A percentile compares a stretch with the other conserved stretches of the same genome.
Evolutionary conservation across 768 basidiomycete genomes (phyloP).

Genomic region (Amanita rubescens): DNA sequence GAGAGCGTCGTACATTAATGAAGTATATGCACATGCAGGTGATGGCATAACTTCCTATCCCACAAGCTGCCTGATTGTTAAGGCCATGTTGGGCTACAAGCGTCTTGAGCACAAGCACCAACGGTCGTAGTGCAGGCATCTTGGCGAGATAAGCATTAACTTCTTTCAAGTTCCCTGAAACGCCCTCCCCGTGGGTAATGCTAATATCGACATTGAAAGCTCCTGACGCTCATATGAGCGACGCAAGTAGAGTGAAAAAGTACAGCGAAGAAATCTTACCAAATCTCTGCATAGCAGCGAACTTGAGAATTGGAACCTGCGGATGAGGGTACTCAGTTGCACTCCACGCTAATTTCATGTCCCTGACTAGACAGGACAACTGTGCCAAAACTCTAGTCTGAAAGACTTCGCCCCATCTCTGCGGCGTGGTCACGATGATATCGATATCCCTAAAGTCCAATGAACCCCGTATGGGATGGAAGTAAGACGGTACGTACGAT

Average conservation of each 20-base stretch:
- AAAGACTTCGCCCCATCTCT: conserved; percentile 14
- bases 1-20: conserved; percentile 45
- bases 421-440: conserved; percentile 36
- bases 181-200: conserved; percentile 54
- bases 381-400: conserved; percentile 38
- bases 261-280: conserved; percentile 20
- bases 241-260: background rate
- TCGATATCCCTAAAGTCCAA: conserved; percentile 49
- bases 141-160: conserved; percentile 42
- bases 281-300: conserved; percentile 36
- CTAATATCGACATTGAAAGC: conserved; percentile 58
- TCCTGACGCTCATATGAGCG: conserved; percentile 25
- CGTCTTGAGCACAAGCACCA: conserved; percentile 57
- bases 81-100: conserved; percentile 50
- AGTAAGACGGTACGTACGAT: conserved; percentile 34
- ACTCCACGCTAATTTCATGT: conserved; percentile 33
- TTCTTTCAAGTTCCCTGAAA: conserved; percentile 40
- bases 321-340: conserved; percentile 23
- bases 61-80: conserved; percentile 56
- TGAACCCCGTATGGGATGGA: background rate
- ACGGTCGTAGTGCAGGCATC: conserved; percentile 51
- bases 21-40: conserved; percentile 61
- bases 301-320: conserved; percentile 56
- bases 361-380: conserved; percentile 39
- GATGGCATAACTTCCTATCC: conserved; percentile 60